phyloP scores from a whole-genome alignment of 257 asterid species.

The Echites panduratus region DNA sequence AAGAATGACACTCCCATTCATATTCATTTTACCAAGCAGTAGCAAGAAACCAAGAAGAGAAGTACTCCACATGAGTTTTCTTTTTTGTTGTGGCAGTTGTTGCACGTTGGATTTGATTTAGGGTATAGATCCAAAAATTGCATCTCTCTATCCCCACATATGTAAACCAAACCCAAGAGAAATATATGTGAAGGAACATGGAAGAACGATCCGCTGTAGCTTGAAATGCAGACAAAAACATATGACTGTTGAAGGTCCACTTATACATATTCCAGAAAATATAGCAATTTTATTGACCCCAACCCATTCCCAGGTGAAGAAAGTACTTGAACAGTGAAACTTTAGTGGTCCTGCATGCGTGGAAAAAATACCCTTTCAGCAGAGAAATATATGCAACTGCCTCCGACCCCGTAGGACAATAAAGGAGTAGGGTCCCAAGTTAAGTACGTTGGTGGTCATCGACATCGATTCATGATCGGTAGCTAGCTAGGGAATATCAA shows the following conservation, averaged over 20 bases:
- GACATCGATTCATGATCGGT: too few relatives aligned
- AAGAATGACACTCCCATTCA: too few relatives aligned
- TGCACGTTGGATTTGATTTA: background rate
- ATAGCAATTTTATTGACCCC: background rate
- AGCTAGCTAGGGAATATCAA: too few relatives aligned
- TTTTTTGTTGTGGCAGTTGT: too few relatives aligned
- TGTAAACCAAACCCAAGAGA: background rate
- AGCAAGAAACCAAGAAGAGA: too few relatives aligned
- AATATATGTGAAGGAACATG: slow-evolving; percentile 2
- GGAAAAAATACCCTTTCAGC: background rate
- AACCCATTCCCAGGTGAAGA: too few relatives aligned
- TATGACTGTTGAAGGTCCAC: slow-evolving; percentile 5
- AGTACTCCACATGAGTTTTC: too few relatives aligned
- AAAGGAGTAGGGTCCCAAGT: too few relatives aligned
- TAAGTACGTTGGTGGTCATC: too few relatives aligned
- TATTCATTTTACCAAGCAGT: too few relatives aligned
- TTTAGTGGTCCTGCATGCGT: background rate
- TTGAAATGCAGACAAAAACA: slow-evolving; percentile 5
- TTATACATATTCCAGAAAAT: background rate
- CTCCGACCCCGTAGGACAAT: background rate
- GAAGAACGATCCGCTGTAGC: slow-evolving; percentile 5
- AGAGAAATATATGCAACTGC: background rate
- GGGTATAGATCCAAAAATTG: background rate
- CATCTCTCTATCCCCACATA: background rate
- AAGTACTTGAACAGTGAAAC: too few relatives aligned